These are phyloP conservation scores for Petunia hybrid DNA, from an alignment of 305 asterid species.

Conservation along the genomic window DNA sequence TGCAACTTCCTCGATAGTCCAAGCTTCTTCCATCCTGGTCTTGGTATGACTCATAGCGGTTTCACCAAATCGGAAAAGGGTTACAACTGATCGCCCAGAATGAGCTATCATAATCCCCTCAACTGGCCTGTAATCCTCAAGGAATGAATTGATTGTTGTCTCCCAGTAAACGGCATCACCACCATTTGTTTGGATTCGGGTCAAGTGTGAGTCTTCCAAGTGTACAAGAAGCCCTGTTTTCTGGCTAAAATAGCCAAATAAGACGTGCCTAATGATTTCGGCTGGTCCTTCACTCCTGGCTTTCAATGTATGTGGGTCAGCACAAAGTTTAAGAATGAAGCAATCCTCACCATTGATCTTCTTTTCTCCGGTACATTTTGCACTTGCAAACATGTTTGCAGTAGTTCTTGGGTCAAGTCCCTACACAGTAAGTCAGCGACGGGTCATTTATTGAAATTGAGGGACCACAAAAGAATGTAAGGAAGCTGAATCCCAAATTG, in stretches of 20 bases:
- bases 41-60: slow-evolving; percentile 93
- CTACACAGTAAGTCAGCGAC: slow-evolving; percentile 42
- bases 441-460: slow-evolving; percentile 1
- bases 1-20: slow-evolving; percentile 95
- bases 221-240: slow-evolving; percentile 85
- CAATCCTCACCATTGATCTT: slow-evolving; percentile 87
- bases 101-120: slow-evolving; percentile 98
- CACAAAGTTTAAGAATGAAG: slow-evolving; percentile 81
- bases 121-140: slow-evolving; percentile 74
- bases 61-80: slow-evolving; percentile 92
- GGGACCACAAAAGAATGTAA: background rate
- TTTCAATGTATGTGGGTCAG: slow-evolving; percentile 83
- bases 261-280: slow-evolving; percentile 89
- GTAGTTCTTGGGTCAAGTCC: slow-evolving; percentile 93
- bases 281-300: slow-evolving; percentile 97
- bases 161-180: slow-evolving; percentile 92
- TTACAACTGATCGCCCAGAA: slow-evolving; percentile 80
- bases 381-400: slow-evolving; percentile 85
- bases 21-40: slow-evolving; percentile 89
- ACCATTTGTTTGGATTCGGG: slow-evolving; percentile 79
- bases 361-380: slow-evolving; percentile 89
- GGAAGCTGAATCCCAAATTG: background rate
- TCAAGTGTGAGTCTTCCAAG: slow-evolving; percentile 86
- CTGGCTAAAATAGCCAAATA: slow-evolving; percentile 94
- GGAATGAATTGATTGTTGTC: slow-evolving; percentile 87